A percentile compares a stretch with the other conserved stretches of the same genome.
Conservation (phyloP, 2,329 filamentous ascomycete genomes). For the Calonectria hawksworthii region DNA sequence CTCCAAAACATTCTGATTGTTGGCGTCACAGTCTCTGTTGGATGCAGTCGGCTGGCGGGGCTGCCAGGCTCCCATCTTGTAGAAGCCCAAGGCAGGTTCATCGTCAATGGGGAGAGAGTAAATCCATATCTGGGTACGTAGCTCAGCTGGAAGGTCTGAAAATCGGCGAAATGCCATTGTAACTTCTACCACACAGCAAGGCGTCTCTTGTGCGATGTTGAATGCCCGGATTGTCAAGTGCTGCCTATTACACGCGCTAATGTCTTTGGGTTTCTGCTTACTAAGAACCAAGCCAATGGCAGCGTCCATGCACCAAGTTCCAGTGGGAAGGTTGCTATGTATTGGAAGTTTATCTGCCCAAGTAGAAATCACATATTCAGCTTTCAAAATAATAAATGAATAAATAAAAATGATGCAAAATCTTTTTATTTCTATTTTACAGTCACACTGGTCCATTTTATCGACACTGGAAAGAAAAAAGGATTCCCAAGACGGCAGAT, state of each 20-base stretch:
- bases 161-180: background rate
- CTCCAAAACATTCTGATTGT: background rate
- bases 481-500: background rate
- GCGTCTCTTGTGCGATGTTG: background rate
- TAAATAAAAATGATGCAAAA: too few species aligned
- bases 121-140: background rate
- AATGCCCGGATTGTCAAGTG: background rate
- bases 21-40: background rate
- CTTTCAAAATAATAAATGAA: too few species aligned
- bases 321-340: fast-evolving
- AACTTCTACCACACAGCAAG: background rate
- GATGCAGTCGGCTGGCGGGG: background rate
- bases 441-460: background rate
- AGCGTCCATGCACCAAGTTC: background rate
- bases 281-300: background rate
- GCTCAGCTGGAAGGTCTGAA: background rate
- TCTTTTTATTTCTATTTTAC: background rate
- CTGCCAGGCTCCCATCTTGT: background rate
- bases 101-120: background rate
- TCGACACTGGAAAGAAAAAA: background rate
- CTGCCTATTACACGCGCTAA: background rate
- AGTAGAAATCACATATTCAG: too few species aligned
- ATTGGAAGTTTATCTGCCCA: too few species aligned
- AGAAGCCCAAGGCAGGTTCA: background rate
- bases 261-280: background rate